These are phyloP conservation scores for Berkeleyomyces rouxiae DNA, from an alignment of 2,329 filamentous ascomycete species.

Conservation along the genomic window DNA sequence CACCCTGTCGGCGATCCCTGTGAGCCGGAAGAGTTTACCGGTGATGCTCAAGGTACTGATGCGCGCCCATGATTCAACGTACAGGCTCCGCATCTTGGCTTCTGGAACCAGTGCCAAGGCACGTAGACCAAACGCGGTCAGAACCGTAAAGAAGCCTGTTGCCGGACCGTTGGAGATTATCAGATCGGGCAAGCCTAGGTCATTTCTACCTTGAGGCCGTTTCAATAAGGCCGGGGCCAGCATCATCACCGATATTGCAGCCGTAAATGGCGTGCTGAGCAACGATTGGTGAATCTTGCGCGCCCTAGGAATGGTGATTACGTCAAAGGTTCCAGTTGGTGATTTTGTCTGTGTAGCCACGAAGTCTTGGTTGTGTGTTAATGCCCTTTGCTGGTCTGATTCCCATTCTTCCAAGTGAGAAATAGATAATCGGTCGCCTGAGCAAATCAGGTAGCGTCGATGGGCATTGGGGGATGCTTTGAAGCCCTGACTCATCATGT, in stretches of 20 bases:
- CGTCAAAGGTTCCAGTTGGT: conserved; percentile 37
- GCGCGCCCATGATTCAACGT: conserved; percentile 84
- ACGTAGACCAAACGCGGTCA: conserved; percentile 33
- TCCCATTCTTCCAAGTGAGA: conserved; percentile 43
- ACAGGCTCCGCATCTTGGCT: conserved; percentile 55
- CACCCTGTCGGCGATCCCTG: conserved; percentile 55
- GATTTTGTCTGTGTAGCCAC: background rate
- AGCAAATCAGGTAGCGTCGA: conserved; percentile 9
- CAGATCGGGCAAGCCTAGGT: conserved; percentile 44
- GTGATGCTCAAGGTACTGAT: conserved; percentile 71
- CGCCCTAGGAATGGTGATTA: conserved; percentile 57
- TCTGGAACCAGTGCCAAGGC: conserved; percentile 28
- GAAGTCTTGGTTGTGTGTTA: background rate
- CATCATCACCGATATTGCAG: conserved; percentile 45
- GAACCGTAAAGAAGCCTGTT: conserved; percentile 60
- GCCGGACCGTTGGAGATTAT: conserved; percentile 81
- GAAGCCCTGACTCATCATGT: conserved; percentile 52
- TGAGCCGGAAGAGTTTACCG: conserved; percentile 53
- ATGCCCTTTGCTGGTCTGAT: background rate
- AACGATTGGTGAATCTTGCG: conserved; percentile 69
- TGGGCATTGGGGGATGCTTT: conserved; percentile 47
- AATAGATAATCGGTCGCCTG: conserved; percentile 38
- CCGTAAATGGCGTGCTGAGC: conserved; percentile 53
- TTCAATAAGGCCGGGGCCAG: conserved; percentile 40
- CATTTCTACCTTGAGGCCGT: conserved; percentile 17